Conservation (phyloP, 352 stramenopile species). For the Globisporangium lucens region DNA sequence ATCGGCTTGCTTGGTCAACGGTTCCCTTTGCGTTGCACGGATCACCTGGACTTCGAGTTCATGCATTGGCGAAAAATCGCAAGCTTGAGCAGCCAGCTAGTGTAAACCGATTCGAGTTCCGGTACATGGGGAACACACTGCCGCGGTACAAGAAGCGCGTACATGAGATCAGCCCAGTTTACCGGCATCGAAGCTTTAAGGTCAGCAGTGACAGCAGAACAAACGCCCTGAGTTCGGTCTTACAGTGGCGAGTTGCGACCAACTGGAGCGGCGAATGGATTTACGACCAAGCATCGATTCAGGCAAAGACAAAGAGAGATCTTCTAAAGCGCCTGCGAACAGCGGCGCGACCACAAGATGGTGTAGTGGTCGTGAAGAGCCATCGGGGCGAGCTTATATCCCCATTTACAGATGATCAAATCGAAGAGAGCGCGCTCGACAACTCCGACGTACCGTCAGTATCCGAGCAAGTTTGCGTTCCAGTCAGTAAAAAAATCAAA, state of each 20-base stretch:
- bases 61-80: constrained; percentile 38
- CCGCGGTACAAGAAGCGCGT: constrained; percentile 63
- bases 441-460: not conserved
- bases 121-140: constrained; percentile 57
- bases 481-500: constrained; percentile 6
- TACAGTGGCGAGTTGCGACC: constrained; percentile 45
- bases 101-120: constrained; percentile 49
- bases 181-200: constrained; percentile 39
- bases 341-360: constrained; percentile 21
- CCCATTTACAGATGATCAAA: constrained; percentile 14
- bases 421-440: not conserved
- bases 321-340: constrained; percentile 42
- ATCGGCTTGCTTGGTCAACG: constrained; percentile 52
- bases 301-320: constrained; percentile 28
- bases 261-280: constrained; percentile 70
- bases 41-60: constrained; percentile 40
- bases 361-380: constrained; percentile 42
- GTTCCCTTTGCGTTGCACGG: constrained; percentile 57
- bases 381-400: constrained; percentile 49
- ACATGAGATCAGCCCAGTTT: constrained; percentile 50
- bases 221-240: constrained; percentile 25
- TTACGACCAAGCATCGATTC: constrained; percentile 39
- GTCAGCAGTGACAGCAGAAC: constrained; percentile 20
- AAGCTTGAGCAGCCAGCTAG: constrained; percentile 28
- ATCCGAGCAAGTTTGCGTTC: not conserved